Conservation (phyloP, 1,139 yeast genomes). For the Candida neerlandica region DNA sequence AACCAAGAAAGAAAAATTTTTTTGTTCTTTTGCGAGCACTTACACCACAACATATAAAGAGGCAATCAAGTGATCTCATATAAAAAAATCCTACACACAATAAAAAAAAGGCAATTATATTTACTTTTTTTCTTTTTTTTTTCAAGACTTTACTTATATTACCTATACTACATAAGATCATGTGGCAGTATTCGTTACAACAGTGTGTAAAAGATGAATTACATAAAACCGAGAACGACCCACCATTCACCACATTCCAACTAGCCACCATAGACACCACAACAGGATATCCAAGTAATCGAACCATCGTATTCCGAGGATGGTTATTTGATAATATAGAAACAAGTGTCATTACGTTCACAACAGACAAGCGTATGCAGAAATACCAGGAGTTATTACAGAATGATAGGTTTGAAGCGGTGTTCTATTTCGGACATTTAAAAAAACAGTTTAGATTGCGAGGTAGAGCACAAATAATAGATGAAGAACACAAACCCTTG, state of each 20-base stretch:
- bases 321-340: conserved; percentile 71
- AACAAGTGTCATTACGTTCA: conserved; percentile 68
- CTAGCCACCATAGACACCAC: conserved; percentile 64
- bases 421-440: conserved; percentile 65
- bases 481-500: conserved; percentile 34
- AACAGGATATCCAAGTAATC: conserved; percentile 57
- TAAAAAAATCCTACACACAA: background rate
- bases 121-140: background rate
- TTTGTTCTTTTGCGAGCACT: background rate
- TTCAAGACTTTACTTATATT: background rate
- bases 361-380: conserved; percentile 71
- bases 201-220: conserved; percentile 16
- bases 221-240: conserved; percentile 22
- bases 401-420: conserved; percentile 69
- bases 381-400: conserved; percentile 56
- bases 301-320: conserved; percentile 76
- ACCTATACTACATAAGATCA: background rate
- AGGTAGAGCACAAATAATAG: conserved; percentile 60
- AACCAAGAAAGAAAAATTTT: background rate
- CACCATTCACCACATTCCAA: conserved; percentile 62
- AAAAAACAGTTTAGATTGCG: conserved; percentile 72
- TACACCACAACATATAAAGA: background rate
- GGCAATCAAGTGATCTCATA: conserved; percentile 1
- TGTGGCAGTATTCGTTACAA: conserved; percentile 3
- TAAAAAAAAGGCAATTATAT: background rate